Base-by-base conservation (phyloP, 257 asterid genomes). In the Nicotiana tomentosiformis region DNA sequence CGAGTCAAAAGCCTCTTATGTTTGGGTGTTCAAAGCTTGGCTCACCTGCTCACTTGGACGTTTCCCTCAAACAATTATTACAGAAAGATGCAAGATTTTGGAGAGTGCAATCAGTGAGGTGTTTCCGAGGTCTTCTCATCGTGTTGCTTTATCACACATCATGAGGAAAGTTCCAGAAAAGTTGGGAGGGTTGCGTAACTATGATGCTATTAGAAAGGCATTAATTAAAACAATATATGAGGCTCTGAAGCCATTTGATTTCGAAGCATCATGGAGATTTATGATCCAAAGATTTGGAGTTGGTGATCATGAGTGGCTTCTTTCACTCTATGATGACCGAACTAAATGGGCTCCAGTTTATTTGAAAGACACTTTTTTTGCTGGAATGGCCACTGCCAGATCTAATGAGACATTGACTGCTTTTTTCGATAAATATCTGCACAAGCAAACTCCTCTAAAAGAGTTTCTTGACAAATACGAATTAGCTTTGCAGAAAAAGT, bases 381-480 rank as follows among this genome's bases (percentile, higher is more conserved):
- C 90, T 81, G 98, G 98, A 85, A 86, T 94, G 93, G 92, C 97
- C 57, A 61, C 90, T n/a, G 85, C 91, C 23, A 84, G 87, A 39
- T 87, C 86, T 0, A 90, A 92, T 35, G 97, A 93, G 86, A 87
- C 87, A 49, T 66, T 93, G 86, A 86, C 62, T 83, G 57, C 92
- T 1, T 90, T 91, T 84, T 94, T 93, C 39, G 97, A 93, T 39
- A 93, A 90, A 85, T 91, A 89, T 35, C 86, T 92, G 82, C 95
- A 91, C 89, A 93, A 92, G 89, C 98, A 92, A 88, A 93, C 98
- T 2, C 93, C 97, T 1, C 68, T 92, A 77, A 94, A 91, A 77
- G 97, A 94, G 83, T 94, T 93, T 82, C 95, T 94, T 7, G 98
- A 94, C 88, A 93, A 92, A 89, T 93, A 94, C 76, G 97, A 94